phyloP scores from a whole-genome alignment of 768 basidiomycete species.

The Leccinum variicolor region DNA sequence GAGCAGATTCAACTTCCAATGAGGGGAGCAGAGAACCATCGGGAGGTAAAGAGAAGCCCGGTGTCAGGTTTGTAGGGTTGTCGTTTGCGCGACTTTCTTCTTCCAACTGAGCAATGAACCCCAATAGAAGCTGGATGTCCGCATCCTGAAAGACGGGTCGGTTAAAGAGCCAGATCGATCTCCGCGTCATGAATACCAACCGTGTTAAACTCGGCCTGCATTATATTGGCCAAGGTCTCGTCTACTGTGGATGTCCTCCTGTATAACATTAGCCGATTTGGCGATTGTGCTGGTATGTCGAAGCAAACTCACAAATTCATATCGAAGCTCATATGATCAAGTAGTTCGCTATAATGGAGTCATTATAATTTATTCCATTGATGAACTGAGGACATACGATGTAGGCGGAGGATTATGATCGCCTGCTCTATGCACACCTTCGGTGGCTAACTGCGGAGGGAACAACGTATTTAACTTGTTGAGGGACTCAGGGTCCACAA shows the following conservation, averaged over 20 bases:
- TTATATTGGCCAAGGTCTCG: neutral
- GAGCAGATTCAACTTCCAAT: neutral
- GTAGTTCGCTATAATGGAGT: neutral
- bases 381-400: neutral
- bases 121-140: neutral
- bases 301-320: constrained; percentile 2
- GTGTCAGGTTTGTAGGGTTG: neutral
- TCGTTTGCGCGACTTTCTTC: neutral
- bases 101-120: neutral
- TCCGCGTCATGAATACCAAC: neutral
- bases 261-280: neutral
- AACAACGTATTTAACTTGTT: neutral
- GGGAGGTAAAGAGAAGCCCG: neutral
- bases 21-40: neutral
- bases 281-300: neutral
- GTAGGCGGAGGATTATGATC: accelerated
- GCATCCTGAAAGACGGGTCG: neutral
- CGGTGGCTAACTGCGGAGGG: neutral
- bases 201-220: neutral
- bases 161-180: neutral
- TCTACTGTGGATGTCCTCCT: neutral
- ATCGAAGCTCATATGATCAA: neutral
- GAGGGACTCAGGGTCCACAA: too few species aligned
- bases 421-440: neutral
- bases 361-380: neutral